Evolutionary conservation across 345 rosid genomes (phyloP).

Genomic region (Salix brachista): DNA sequence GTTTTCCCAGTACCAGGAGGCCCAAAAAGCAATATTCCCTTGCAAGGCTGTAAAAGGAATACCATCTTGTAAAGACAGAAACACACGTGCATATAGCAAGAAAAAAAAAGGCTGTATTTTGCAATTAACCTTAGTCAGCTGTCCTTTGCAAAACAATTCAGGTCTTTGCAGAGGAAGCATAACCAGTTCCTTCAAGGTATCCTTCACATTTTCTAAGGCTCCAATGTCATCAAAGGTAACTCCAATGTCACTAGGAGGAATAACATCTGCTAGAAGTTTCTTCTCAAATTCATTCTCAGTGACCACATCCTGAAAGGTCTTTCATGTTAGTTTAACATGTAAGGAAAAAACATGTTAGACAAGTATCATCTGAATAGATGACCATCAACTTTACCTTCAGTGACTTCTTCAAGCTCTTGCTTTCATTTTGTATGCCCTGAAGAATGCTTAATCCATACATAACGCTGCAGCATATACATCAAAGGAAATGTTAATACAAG

Average conservation of each 20-base stretch:
- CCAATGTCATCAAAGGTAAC: slow-evolving; percentile 97
- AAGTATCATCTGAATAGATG: neutral
- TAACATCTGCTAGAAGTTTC: slow-evolving; percentile 93
- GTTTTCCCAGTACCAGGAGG: slow-evolving; percentile 99
- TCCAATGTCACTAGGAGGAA: slow-evolving; percentile 94
- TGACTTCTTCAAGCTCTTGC: slow-evolving; percentile 71
- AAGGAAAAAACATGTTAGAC: neutral
- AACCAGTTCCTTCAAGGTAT: slow-evolving; percentile 96
- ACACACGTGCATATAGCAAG: neutral
- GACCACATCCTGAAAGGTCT: slow-evolving; percentile 68
- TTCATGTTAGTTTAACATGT: neutral
- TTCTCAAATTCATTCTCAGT: slow-evolving; percentile 98
- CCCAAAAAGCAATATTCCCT: slow-evolving; percentile 95
- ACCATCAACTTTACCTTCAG: slow-evolving; percentile 51
- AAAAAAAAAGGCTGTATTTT: neutral
- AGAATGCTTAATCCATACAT: slow-evolving; percentile 65
- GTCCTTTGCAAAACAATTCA: slow-evolving; percentile 95
- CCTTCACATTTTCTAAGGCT: slow-evolving; percentile 94
- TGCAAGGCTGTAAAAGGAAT: slow-evolving; percentile 66
- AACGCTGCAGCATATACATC: slow-evolving; percentile 47
- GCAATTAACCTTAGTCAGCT: slow-evolving; percentile 76
- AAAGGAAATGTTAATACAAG: neutral
- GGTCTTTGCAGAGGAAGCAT: slow-evolving; percentile 99
- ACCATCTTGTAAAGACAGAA: neutral
- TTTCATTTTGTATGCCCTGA: slow-evolving; percentile 62